Evolutionary conservation across 106 monocot species (phyloP).

Genomic region (Amphibolis antarctica): DNA sequence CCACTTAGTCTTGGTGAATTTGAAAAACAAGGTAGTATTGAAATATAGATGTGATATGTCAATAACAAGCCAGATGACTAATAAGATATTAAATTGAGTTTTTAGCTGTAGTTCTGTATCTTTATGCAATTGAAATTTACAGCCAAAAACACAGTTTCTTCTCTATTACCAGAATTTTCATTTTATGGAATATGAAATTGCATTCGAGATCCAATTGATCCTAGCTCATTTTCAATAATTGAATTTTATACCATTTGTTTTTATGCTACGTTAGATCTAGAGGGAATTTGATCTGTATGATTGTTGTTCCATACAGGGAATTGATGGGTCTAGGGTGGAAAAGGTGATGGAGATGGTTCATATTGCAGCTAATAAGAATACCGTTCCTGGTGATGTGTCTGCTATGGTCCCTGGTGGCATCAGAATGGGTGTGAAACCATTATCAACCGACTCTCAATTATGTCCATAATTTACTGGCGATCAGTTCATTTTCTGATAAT

Average conservation of each 20-base stretch:
- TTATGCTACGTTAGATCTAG: not conserved
- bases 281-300: not conserved
- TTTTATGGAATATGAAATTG: too few relatives aligned
- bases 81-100: not conserved
- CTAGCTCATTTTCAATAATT: not conserved
- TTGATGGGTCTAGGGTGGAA: slow-evolving; percentile 96
- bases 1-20: slow-evolving; percentile 92
- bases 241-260: not conserved
- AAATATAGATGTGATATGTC: not conserved
- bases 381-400: slow-evolving; percentile 95
- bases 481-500: not conserved
- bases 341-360: slow-evolving; percentile 87
- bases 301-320: slow-evolving; percentile 35
- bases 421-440: slow-evolving; percentile 55
- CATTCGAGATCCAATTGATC: too few relatives aligned
- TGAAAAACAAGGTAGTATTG: slow-evolving; percentile 61
- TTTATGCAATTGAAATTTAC: not conserved
- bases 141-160: not conserved
- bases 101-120: not conserved
- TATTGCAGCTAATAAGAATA: slow-evolving; percentile 96
- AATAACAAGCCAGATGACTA: not conserved
- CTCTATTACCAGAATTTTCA: not conserved
- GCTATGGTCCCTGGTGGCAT: slow-evolving; percentile 99
- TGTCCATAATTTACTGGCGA: not conserved
- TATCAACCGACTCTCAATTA: not conserved